phyloP scores from a whole-genome alignment of 2,329 filamentous ascomycete genomes.

The Xylaria sp. region DNA sequence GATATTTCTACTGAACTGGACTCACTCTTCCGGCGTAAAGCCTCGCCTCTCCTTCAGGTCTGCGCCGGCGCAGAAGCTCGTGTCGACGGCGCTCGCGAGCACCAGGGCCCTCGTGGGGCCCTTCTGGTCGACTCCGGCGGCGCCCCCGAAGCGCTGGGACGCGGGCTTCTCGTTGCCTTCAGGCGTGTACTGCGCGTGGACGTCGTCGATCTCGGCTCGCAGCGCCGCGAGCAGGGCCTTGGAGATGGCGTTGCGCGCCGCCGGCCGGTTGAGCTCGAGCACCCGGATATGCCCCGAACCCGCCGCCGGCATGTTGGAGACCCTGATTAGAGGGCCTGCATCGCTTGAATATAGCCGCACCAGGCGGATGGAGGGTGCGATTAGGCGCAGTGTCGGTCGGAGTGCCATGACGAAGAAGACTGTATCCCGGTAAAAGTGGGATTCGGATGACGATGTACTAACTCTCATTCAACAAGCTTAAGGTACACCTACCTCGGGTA shows the following conservation, averaged over 20 bases:
- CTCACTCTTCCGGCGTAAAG: conserved; percentile 82
- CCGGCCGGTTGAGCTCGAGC: conserved; percentile 85
- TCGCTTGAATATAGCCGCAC: conserved; percentile 57
- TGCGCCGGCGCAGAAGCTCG: conserved; percentile 91
- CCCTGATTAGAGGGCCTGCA: conserved; percentile 68
- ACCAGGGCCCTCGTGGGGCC: conserved; percentile 82
- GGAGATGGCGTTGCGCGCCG: conserved; percentile 91
- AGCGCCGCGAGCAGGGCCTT: conserved; percentile 78
- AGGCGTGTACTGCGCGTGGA: conserved; percentile 71
- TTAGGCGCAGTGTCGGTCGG: conserved; percentile 43
- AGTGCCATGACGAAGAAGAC: conserved; percentile 42
- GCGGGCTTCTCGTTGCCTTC: conserved; percentile 63
- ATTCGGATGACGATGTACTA: not conserved
- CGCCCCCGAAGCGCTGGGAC: conserved; percentile 57
- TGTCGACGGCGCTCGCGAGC: conserved; percentile 84
- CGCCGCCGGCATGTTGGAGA: conserved; percentile 80
- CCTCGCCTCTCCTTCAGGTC: conserved; percentile 88
- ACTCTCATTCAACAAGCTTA: not conserved
- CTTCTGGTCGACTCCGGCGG: conserved; percentile 57
- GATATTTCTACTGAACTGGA: not conserved
- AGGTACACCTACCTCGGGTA: not conserved
- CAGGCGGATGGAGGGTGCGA: conserved; percentile 36
- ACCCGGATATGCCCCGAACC: conserved; percentile 86
- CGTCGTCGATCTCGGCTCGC: conserved; percentile 75
- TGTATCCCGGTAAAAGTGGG: not conserved